A percentile compares a stretch with the other conserved stretches of the same genome.
Conservation (phyloP, 2,329 filamentous ascomycete species). For the Penicillium sp. region DNA sequence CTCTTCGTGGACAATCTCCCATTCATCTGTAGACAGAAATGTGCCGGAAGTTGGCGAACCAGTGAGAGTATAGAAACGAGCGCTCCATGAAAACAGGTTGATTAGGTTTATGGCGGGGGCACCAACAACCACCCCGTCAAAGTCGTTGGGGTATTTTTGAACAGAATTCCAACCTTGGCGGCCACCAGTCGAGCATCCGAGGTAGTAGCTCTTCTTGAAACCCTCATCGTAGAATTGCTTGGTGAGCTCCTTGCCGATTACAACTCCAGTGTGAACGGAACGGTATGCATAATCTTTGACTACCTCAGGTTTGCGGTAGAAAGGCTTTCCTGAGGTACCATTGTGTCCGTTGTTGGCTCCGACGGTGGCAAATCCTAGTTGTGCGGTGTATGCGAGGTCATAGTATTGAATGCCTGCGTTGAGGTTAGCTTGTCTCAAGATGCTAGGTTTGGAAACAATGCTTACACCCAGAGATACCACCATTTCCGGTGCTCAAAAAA, state of each 20-base stretch:
- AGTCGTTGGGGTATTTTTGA: conserved; percentile 49
- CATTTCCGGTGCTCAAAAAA: conserved; percentile 52
- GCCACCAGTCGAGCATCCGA: conserved; percentile 52
- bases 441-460: background rate
- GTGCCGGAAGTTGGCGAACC: conserved; percentile 37
- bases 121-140: conserved; percentile 51
- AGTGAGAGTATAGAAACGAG: conserved; percentile 44
- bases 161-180: conserved; percentile 50
- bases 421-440: background rate
- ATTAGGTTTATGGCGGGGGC: conserved; percentile 47
- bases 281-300: conserved; percentile 52
- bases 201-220: conserved; percentile 49
- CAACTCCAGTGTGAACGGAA: conserved; percentile 43
- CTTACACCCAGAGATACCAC: conserved; percentile 50
- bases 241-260: conserved; percentile 44
- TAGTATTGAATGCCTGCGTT: conserved; percentile 46
- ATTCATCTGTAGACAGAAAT: conserved; percentile 31
- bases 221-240: conserved; percentile 41
- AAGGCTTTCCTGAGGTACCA: conserved; percentile 48
- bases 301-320: conserved; percentile 49
- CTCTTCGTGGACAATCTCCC: conserved; percentile 37
- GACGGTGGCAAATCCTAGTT: conserved; percentile 48
- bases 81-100: conserved; percentile 47
- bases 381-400: conserved; percentile 45
- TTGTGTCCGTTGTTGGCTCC: conserved; percentile 55